These are phyloP conservation scores for Globisporangium nodosum DNA, from an alignment of 352 stramenopile species.

Conservation along the genomic window DNA sequence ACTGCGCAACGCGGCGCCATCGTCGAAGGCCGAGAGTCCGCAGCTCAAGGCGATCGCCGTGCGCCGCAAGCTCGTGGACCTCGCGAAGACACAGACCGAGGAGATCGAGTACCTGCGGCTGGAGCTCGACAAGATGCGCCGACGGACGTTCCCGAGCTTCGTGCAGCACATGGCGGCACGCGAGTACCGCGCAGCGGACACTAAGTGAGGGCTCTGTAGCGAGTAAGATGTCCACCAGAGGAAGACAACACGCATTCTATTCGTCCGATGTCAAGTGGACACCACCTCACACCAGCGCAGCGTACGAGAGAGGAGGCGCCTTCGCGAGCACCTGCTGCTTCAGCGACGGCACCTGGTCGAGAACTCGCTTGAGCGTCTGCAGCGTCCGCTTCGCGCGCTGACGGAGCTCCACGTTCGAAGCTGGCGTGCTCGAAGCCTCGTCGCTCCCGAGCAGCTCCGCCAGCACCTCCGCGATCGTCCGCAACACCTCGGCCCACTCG, in stretches of 20 bases:
- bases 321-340: conserved; percentile 34
- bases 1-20: conserved; percentile 17
- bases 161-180: conserved; percentile 38
- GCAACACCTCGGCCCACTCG: conserved; percentile 42
- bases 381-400: conserved; percentile 12
- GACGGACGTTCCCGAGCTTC: conserved; percentile 92
- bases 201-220: conserved; percentile 10
- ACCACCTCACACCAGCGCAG: conserved; percentile 24
- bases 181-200: conserved; percentile 23
- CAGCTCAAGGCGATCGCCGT: conserved; percentile 87
- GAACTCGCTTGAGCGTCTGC: conserved; percentile 13
- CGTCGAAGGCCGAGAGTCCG: conserved; percentile 1
- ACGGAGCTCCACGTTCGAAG: conserved; percentile 9
- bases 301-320: conserved; percentile 9
- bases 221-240: background rate
- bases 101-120: conserved; percentile 88
- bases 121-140: conserved; percentile 88
- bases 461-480: conserved; percentile 26
- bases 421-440: background rate
- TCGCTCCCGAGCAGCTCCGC: conserved; percentile 1
- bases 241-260: background rate
- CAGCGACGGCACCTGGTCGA: conserved; percentile 36
- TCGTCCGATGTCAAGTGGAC: background rate
- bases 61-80: conserved; percentile 84
- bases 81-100: conserved; percentile 86